Base-by-base conservation (phyloP, 228 moss, liverwort and hornwort genomes). In the Sphagnum fallax region DNA sequence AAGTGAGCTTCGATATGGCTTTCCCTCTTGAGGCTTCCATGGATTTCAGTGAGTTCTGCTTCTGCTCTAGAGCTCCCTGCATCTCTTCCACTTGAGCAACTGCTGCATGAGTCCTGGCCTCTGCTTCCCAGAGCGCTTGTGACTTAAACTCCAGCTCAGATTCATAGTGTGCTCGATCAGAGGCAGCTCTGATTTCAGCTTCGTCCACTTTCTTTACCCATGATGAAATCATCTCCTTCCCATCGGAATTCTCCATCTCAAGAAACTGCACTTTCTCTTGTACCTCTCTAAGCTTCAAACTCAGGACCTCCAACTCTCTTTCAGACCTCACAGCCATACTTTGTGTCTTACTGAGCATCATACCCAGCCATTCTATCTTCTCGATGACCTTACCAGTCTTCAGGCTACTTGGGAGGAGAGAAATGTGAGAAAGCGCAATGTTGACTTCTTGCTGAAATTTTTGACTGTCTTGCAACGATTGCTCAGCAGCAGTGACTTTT, bases 1-100 rank as follows among this genome's bases (percentile, higher is more conserved):
- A 78, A 52, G 71, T 86, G 64, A 91, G 77, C 78, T 90, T 94
- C 51, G 83, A 72, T 47, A 79, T 76, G 59, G 76, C 76, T 66
- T 94, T 94, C 15, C 75, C 86, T 47, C 83, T 89, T 49, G 88
- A 83, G 57, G 72, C 74, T 78, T 94, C 94, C 64, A 83, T 76
- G n/a, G 80, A 80, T 75, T 73, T 88, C 32, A 90, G 72, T 64
- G 77, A 73, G 70, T 50, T 75, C 65, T 86, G 76, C 6, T 88
- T 86, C 50, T 82, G 76, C 65, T 81, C 77, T 55, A 94, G 5
- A 53, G 65, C 49, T 49, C 79, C 76, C 79, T 94, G 89, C 68
- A 88, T 65, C 58, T 71, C 73, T 77, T 77, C 75, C 61, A 85
- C 74, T 67, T 71, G 76, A 59, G 75, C 81, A 13, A 63, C 70